A percentile compares a stretch with the other conserved stretches of the same genome.
These are phyloP conservation scores for Setaria italica DNA, from an alignment of 202 grass and related monocot species.

Conservation along the genomic window DNA sequence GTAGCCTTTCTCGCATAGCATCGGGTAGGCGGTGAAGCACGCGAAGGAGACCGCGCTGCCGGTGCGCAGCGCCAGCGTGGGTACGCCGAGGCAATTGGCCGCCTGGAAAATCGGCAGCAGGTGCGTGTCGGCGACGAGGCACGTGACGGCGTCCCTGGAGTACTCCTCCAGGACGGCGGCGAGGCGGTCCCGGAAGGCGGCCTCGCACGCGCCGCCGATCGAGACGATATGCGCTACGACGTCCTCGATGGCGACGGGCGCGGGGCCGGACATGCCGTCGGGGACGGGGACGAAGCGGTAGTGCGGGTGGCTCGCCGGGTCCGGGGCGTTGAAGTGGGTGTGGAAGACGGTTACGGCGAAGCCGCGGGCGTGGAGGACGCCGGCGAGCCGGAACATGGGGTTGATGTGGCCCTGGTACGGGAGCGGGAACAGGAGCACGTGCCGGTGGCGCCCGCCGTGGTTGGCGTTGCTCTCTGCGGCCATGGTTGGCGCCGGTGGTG, in stretches of 20 bases:
- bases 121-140: slow-evolving; percentile 59
- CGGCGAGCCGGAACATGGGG: slow-evolving; percentile 72
- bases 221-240: slow-evolving; percentile 21
- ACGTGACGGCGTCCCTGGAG: slow-evolving; percentile 38
- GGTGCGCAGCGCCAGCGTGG: slow-evolving; percentile 57
- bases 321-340: slow-evolving; percentile 41
- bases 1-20: slow-evolving; percentile 61
- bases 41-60: slow-evolving; percentile 56
- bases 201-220: slow-evolving; percentile 35
- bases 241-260: slow-evolving; percentile 33
- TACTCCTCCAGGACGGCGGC: slow-evolving; percentile 38
- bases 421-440: slow-evolving; percentile 65
- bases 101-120: slow-evolving; percentile 43
- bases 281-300: slow-evolving; percentile 53
- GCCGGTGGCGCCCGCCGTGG: background rate
- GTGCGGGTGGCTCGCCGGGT: slow-evolving; percentile 46
- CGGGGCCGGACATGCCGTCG: slow-evolving; percentile 33
- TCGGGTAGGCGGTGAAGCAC: slow-evolving; percentile 40
- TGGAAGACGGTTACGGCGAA: slow-evolving; percentile 61
- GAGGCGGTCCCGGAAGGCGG: slow-evolving; percentile 49
- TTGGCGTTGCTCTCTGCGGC: background rate
- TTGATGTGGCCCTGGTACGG: slow-evolving; percentile 83
- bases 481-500: slow-evolving; percentile 3
- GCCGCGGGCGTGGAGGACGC: slow-evolving; percentile 51
- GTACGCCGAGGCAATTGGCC: slow-evolving; percentile 49